phyloP scores from a whole-genome alignment of 352 stramenopile species.

The Salisapilia sapeloensis region DNA sequence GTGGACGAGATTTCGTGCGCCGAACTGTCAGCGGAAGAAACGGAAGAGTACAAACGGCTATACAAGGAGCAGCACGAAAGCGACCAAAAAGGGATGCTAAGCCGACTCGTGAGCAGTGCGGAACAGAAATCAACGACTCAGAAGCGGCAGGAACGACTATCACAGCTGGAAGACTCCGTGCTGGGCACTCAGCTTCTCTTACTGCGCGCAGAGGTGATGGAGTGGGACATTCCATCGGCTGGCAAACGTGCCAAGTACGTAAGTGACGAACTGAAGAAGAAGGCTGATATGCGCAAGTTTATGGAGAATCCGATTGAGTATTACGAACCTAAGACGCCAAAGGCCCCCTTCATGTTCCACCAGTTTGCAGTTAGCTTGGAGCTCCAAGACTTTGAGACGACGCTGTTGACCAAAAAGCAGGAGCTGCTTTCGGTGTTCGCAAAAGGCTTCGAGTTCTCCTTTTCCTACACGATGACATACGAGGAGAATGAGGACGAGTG shows the following conservation, averaged over 20 bases:
- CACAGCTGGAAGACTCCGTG: conserved; percentile 32
- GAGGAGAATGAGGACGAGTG: conserved; percentile 11
- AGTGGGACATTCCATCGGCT: conserved; percentile 41
- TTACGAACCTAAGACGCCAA: conserved; percentile 31
- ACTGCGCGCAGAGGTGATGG: conserved; percentile 33
- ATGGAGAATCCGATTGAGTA: conserved; percentile 37
- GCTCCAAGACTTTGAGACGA: conserved; percentile 26
- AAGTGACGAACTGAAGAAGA: conserved; percentile 19
- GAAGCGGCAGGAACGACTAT: conserved; percentile 17
- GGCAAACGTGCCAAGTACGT: conserved; percentile 27
- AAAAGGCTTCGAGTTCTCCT: conserved; percentile 18
- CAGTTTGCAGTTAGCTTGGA: conserved; percentile 29
- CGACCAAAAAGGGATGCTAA: conserved; percentile 21
- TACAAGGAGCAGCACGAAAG: conserved; percentile 38
- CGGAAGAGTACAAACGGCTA: conserved; percentile 39
- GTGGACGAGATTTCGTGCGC: conserved; percentile 45
- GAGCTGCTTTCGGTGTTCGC: conserved; percentile 39
- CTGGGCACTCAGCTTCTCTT: conserved; percentile 40
- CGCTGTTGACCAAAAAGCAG: conserved; percentile 25
- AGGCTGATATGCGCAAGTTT: conserved; percentile 42
- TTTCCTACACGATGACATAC: conserved; percentile 32
- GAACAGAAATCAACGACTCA: conserved; percentile 22
- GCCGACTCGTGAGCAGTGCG: conserved; percentile 17
- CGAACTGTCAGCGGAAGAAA: conserved; percentile 20
- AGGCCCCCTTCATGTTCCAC: conserved; percentile 31